Evolutionary conservation across 2,329 filamentous ascomycete species (phyloP), one percentile per base, ranked within the genome.

Genomic region (Thelonectria blattea): DNA sequence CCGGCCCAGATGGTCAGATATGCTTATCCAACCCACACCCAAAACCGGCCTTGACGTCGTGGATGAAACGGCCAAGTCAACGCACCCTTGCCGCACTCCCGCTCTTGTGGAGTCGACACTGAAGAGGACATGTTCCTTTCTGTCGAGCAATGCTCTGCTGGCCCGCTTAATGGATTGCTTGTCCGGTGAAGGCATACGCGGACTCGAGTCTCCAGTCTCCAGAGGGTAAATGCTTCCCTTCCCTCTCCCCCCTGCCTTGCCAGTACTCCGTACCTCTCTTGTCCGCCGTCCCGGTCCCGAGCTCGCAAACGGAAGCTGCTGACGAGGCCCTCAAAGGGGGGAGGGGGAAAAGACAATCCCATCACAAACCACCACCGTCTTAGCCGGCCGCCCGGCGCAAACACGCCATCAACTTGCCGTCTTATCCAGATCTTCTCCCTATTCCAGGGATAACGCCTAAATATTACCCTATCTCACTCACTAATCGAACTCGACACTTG

Each of bases 401-500:
- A 60, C 64, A 66, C 62, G 62, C 68, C 68, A 65, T 68, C 50
- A 53, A 20, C 43, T 63, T 70, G 68, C 68, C 68, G 68, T 61
- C 46, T 69, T 70, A 70, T 67, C 68, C 68, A 70, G 60, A 63
- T 68, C 65, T 60, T 60, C 62, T 60, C 62, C 65, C 65, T 65
- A 52, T 45, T 61, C 55, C 60, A 52, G 58, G 63, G 53, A 51
- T 60, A 45, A 47, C 24, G 34, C 32, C 52, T 47, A 30, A 30
- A 47, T 47, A 47, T 37, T 53, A 60, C 56, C 52, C 60, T 60
- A 62, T 62, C 60, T 62, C 52, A 50, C 54, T 62, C 56, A 46
- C 57, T 60, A 60, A 50, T 51, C 45, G 48, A 60, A 48, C 58
- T 52, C 48, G 55, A 60, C 52, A 24, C 47, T 60, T 30, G 41